These are phyloP conservation scores for Strigomonas culicis DNA, from an alignment of 208 protist genomes.

Conservation along the genomic window DNA sequence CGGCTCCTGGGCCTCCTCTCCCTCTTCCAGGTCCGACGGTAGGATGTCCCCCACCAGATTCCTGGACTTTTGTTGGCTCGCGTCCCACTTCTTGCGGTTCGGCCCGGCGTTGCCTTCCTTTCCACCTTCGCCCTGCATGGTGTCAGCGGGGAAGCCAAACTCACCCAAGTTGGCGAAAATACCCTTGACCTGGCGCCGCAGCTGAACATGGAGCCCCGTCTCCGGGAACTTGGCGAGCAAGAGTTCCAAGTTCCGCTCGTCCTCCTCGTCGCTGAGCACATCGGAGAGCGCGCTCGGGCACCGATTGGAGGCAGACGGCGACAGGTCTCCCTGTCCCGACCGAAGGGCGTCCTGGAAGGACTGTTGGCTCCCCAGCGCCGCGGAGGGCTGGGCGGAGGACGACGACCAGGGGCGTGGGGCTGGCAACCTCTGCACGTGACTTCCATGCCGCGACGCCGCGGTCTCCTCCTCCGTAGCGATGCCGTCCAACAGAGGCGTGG, in stretches of 20 bases:
- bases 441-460: no score
- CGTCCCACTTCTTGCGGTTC: neutral
- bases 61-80: no score
- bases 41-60: no score
- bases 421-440: no score
- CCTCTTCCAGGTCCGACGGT: constrained; percentile 19
- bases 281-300: neutral
- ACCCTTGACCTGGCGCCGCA: constrained; percentile 54
- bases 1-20: neutral
- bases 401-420: no score
- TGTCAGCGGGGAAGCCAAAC: constrained; percentile 25
- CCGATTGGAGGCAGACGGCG: neutral
- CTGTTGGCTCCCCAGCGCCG: no score
- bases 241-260: constrained; percentile 33
- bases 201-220: constrained; percentile 49
- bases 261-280: constrained; percentile 17
- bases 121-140: neutral
- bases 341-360: no score
- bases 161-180: constrained; percentile 14
- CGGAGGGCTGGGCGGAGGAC: no score
- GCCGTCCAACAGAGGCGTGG: no score
- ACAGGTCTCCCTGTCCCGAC: neutral
- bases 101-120: constrained; percentile 7
- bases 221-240: constrained; percentile 69
- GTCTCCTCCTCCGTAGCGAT: no score